Evolutionary conservation across 768 basidiomycete species (phyloP), one percentile per base, ranked within the genome.

Genomic region (Psilocybe azurescens): DNA sequence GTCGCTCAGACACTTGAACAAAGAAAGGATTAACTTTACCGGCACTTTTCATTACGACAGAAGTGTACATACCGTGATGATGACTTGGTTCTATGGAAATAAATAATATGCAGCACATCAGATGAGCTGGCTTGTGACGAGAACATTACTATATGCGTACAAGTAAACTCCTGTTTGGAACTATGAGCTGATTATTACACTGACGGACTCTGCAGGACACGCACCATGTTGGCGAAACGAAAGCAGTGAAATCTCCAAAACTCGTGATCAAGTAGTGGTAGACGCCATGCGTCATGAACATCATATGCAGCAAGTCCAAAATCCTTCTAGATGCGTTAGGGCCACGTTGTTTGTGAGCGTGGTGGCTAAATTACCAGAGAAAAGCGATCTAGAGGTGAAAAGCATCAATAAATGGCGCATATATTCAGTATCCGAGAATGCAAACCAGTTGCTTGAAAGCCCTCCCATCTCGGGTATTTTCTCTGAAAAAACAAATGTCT

Each of bases 271-370:
- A 41, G 56, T 70, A 70, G 32, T 58, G 55, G 33, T 70, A 70
- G 14, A 70, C 63, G 1, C 69, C 69, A 54, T 70, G 69, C 20
- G 63, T 66, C 64, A 69, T 70, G n/a, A 69, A 64, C n/a, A 59
- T 41, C 38, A 68, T 41, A 39, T 70, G 69, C 3, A 68, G 28
- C 2, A 63, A n/a, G 39, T 70, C 69, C 60, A 70, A 38, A n/a
- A 65, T 1, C 68, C 68, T 69, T 7, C 11, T 14, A 32, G 13
- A 36, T 3, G 20, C 0, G 13, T 56, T 33, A 48, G 16, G 24
- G 3, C 13, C 38, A 1, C n/a, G 24, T 10, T 39, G 9, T 29
- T 1, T 29, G 3, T 2, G 10, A 47, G 29, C 0, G 1, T 47
- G 8, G 28, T n/a, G 8, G 10, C 28, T 20, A 44, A 48, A 32